These are phyloP conservation scores for Solanum appendiculatum DNA, from an alignment of 257 asterid species.

Conservation along the genomic window DNA sequence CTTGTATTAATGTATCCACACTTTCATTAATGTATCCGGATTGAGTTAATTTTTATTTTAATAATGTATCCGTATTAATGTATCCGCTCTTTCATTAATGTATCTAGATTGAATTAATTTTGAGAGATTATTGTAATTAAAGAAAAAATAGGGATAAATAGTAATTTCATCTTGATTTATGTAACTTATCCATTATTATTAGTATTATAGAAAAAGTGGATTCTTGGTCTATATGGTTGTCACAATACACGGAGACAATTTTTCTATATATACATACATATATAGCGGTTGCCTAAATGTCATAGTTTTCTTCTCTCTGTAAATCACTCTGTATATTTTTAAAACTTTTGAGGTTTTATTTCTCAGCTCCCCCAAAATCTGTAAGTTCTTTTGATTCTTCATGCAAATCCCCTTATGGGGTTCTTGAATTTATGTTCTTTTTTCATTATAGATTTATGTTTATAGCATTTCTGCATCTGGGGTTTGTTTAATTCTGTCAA, in stretches of 20 bases:
- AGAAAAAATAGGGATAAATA: no score
- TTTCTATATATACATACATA: neutral
- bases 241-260: neutral
- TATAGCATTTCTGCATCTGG: neutral
- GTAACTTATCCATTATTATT: no score
- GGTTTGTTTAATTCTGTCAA: neutral
- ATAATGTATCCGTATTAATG: no score
- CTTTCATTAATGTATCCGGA: no score
- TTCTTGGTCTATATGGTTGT: conserved; percentile 16
- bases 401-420: neutral
- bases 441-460: neutral
- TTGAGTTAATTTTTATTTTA: no score
- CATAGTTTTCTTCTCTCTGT: neutral
- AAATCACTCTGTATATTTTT: neutral
- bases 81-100: no score
- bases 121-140: no score
- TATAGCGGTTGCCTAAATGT: neutral
- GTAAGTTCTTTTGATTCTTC: neutral
- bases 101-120: no score
- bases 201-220: conserved; percentile 10
- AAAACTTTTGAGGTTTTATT: neutral
- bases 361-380: neutral
- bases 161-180: no score
- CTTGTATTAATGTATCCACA: no score
- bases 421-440: neutral